Evolutionary conservation across 345 rosid species (phyloP).

Genomic region (Lenwebbia sp.): DNA sequence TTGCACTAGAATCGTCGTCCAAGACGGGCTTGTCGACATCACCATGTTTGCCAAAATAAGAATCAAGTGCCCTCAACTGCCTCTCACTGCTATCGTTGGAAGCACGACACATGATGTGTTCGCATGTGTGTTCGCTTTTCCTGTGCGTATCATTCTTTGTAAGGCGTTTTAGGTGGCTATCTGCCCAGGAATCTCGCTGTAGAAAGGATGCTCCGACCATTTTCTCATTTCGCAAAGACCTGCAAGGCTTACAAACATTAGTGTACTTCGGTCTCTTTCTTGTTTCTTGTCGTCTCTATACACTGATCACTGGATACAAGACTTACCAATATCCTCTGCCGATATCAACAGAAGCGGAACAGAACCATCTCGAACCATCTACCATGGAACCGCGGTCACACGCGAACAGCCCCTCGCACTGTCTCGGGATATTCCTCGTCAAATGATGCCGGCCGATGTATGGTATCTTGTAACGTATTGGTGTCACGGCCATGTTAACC

Average conservation of each 20-base stretch:
- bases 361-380: slow-evolving; percentile 12
- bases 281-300: background rate
- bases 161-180: background rate
- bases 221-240: background rate
- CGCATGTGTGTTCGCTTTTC: background rate
- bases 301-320: background rate
- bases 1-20: slow-evolving; percentile 7
- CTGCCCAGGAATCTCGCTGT: background rate
- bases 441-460: slow-evolving; percentile 17
- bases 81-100: slow-evolving; percentile 12
- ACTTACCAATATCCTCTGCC: slow-evolving; percentile 2
- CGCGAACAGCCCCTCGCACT: background rate
- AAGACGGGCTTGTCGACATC: slow-evolving; percentile 3
- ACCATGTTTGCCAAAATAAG: slow-evolving; percentile 55
- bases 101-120: slow-evolving; percentile 4
- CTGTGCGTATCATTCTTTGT: background rate
- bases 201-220: background rate
- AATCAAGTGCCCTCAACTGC: slow-evolving; percentile 46
- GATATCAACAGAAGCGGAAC: background rate
- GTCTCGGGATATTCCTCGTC: background rate
- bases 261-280: background rate
- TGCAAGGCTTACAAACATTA: background rate
- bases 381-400: slow-evolving; percentile 7
- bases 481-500: slow-evolving; percentile 42
- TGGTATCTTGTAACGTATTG: slow-evolving; percentile 30